Percentiles rank a stretch among this genome's conserved stretches.
Evolutionary conservation across 805 yeast species (phyloP).

Genomic region (Scheffersomyces coipomensis): DNA sequence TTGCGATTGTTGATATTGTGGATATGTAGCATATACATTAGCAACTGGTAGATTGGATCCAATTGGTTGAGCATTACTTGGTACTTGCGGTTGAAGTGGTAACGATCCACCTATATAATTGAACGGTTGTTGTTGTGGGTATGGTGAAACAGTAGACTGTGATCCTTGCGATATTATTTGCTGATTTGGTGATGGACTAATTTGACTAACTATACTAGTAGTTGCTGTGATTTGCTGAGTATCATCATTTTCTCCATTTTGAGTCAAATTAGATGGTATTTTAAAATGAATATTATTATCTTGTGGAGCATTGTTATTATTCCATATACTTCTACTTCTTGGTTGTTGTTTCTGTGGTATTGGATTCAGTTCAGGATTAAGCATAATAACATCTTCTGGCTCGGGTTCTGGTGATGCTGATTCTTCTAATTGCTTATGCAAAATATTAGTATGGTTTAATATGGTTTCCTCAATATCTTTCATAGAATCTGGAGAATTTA

Average conservation of each 20-base stretch:
- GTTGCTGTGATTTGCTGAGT: background rate
- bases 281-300: background rate
- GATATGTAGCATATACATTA: no score
- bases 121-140: no score
- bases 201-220: no score
- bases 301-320: background rate
- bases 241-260: background rate
- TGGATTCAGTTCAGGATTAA: background rate
- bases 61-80: no score
- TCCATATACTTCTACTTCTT: background rate
- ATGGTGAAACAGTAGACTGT: no score
- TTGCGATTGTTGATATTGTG: slow-evolving; percentile 1
- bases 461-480: slow-evolving; percentile 38
- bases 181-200: no score
- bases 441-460: slow-evolving; percentile 28
- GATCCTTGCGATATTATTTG: no score
- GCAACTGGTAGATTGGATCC: no score
- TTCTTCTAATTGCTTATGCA: slow-evolving; percentile 11
- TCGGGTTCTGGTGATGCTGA: background rate
- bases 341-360: no score
- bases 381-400: background rate
- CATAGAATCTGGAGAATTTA: no score
- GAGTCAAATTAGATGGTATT: background rate
- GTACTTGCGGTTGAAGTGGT: no score
- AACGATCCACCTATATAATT: no score